Evolutionary conservation across 2,329 filamentous ascomycete genomes (phyloP).

Genomic region (Claviceps quebecensis): DNA sequence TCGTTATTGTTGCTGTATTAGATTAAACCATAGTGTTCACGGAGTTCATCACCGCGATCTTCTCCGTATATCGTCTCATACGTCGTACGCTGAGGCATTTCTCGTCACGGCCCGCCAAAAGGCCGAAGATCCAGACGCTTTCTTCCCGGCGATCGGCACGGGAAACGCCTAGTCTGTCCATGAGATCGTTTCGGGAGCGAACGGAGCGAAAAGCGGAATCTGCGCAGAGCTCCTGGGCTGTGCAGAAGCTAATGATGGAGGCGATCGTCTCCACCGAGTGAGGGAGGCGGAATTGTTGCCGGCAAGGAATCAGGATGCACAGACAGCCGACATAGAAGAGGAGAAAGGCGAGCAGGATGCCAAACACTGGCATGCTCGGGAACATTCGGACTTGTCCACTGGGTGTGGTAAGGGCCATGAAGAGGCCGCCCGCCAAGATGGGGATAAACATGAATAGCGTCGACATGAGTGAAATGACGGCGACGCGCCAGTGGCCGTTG

Average conservation of each 20-base stretch:
- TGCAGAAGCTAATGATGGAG: conserved; percentile 64
- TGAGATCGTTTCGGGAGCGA: conserved; percentile 52
- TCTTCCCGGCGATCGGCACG: conserved; percentile 28
- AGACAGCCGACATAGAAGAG: conserved; percentile 55
- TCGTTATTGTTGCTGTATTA: background rate
- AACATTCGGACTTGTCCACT: conserved; percentile 46
- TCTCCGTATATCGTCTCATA: conserved; percentile 32
- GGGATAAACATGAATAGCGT: conserved; percentile 49
- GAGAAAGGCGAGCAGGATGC: conserved; percentile 57
- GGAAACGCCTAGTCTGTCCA: conserved; percentile 49
- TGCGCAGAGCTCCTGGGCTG: conserved; percentile 54
- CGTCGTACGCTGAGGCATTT: conserved; percentile 30
- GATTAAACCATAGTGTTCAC: conserved; percentile 11
- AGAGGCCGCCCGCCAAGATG: conserved; percentile 53
- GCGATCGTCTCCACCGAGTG: conserved; percentile 60
- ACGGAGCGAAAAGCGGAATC: conserved; percentile 62
- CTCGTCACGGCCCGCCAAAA: conserved; percentile 25
- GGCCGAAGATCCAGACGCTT: conserved; percentile 38
- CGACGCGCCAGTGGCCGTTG: conserved; percentile 53
- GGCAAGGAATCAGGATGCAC: conserved; percentile 43
- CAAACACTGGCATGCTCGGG: conserved; percentile 59
- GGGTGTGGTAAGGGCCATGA: conserved; percentile 54
- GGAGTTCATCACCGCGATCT: conserved; percentile 15
- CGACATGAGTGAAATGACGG: conserved; percentile 44
- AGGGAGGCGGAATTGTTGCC: conserved; percentile 51